Evolutionary conservation across 345 rosid genomes (phyloP), one percentile per base, ranked within the genome.

Genomic region (Eucalyptus sp.): DNA sequence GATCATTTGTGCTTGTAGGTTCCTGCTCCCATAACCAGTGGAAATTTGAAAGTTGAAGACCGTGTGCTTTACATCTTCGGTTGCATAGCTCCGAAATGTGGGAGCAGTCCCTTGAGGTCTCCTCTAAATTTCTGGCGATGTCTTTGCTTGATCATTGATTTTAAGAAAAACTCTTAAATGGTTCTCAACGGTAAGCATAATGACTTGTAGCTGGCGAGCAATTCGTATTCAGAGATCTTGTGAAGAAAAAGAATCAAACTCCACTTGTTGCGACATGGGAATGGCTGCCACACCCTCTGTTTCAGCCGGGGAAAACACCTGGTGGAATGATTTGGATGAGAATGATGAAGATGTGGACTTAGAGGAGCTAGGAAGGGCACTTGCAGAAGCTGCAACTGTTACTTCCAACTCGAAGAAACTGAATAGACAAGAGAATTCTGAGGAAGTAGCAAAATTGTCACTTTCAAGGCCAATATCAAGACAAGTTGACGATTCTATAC

Each of bases 181-280:
- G 81, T 4, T 86, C 80, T 86, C 31, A 76, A 11, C 3, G 2
- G 29, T 41, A 76, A 76, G 48, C 14, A 6, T 18, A 41, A 41
- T 41, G 51, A 86, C 37, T 56, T 71, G 89, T 89, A 98, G 99
- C 87, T 98, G 98, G 99, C 96, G 95, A 90, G 99, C 97, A 89
- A 90, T 96, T 92, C 96, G 98, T 83, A 71, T 96, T 91, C 97
- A 94, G 90, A 96, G 92, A 92, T 60, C 87, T 86, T 87, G 89
- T 33, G 44, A 89, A 83, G 93, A 22, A 56, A 86, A 91, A 52
- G 93, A 91, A 87, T 60, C 87, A 1, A 43, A 88, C 86, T 37
- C 76, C 24, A 85, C 76, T n/a, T 6, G 89, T 81, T 87, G 51
- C 56, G 90, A 88, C 51, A 71, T 22, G 31, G 83, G 9, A 16